These are phyloP conservation scores for Dactylellina sp. DNA, from an alignment of 2,329 filamentous ascomycete species.

Conservation along the genomic window DNA sequence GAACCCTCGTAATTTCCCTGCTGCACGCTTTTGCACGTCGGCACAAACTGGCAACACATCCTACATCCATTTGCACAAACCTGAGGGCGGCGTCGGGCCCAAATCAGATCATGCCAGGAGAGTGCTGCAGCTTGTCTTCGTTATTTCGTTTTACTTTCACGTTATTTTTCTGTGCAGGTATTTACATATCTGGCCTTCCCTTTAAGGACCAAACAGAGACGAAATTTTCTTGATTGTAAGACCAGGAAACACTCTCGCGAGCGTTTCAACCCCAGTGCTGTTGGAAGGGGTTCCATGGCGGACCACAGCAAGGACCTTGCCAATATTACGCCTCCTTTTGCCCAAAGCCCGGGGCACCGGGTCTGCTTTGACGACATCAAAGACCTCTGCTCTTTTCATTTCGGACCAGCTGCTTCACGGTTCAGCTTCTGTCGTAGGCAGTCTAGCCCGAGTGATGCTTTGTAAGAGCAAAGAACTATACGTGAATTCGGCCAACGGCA, in stretches of 20 bases:
- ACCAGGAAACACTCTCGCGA: conserved; percentile 16
- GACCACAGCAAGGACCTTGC: conserved; percentile 42
- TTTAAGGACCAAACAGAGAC: no score
- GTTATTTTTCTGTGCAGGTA: conserved; percentile 7
- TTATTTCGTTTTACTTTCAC: conserved; percentile 3
- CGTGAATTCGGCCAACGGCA: conserved; percentile 27
- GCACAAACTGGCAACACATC: conserved; percentile 36
- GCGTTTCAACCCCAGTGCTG: conserved; percentile 37
- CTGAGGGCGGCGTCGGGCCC: no score
- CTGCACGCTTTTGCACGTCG: conserved; percentile 32
- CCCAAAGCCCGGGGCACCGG: conserved; percentile 33
- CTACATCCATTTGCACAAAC: neutral
- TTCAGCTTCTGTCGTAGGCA: conserved; percentile 28
- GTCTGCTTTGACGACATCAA: conserved; percentile 42
- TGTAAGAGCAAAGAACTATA: conserved; percentile 2
- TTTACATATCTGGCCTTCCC: conserved; percentile 10
- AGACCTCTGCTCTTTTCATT: conserved; percentile 27
- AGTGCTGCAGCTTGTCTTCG: neutral
- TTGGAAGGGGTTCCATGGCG: conserved; percentile 21
- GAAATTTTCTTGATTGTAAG: neutral
- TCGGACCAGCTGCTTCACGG: conserved; percentile 39
- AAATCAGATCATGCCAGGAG: conserved; percentile 34
- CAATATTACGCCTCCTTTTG: conserved; percentile 40
- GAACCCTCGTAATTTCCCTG: conserved; percentile 43
- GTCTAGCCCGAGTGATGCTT: conserved; percentile 31